Evolutionary conservation across 768 basidiomycete genomes (phyloP).

Genomic region (Mrakia frigida): DNA sequence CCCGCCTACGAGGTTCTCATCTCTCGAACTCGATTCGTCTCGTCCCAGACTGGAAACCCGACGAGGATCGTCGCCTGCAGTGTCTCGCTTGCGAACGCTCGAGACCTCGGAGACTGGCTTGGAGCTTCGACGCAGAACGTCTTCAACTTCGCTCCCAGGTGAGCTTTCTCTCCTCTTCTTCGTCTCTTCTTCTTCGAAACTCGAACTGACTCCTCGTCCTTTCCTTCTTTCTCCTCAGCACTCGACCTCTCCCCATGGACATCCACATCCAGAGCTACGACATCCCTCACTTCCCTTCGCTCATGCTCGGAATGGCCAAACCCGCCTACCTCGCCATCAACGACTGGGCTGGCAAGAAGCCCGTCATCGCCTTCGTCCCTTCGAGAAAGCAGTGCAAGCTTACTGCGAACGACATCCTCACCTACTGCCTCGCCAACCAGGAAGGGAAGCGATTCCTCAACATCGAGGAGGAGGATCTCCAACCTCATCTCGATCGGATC

Average conservation of each 20-base stretch:
- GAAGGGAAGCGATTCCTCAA: slow-evolving; percentile 82
- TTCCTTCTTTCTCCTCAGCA: slow-evolving; percentile 50
- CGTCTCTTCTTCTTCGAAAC: neutral
- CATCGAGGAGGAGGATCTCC: slow-evolving; percentile 71
- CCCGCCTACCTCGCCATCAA: slow-evolving; percentile 89
- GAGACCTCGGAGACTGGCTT: slow-evolving; percentile 96
- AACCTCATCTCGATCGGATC: slow-evolving; percentile 81
- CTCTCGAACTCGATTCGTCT: slow-evolving; percentile 93
- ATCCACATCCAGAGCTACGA: slow-evolving; percentile 94
- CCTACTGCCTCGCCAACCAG: slow-evolving; percentile 82
- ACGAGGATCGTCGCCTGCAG: slow-evolving; percentile 92
- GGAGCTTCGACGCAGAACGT: slow-evolving; percentile 87
- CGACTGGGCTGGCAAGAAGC: slow-evolving; percentile 78
- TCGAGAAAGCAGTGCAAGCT: slow-evolving; percentile 89
- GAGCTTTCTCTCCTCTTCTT: slow-evolving; percentile 32
- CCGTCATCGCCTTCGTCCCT: slow-evolving; percentile 87
- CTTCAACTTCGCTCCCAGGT: slow-evolving; percentile 96
- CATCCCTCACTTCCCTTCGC: slow-evolving; percentile 94
- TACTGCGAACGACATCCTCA: slow-evolving; percentile 83
- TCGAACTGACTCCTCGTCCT: neutral
- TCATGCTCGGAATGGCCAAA: slow-evolving; percentile 99
- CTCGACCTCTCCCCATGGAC: slow-evolving; percentile 94
- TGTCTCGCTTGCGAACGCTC: slow-evolving; percentile 90
- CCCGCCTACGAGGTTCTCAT: slow-evolving; percentile 95
- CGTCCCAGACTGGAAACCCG: slow-evolving; percentile 80